Base-by-base conservation (phyloP, 306 rosid species). In the Pyrus bretschneideri region DNA sequence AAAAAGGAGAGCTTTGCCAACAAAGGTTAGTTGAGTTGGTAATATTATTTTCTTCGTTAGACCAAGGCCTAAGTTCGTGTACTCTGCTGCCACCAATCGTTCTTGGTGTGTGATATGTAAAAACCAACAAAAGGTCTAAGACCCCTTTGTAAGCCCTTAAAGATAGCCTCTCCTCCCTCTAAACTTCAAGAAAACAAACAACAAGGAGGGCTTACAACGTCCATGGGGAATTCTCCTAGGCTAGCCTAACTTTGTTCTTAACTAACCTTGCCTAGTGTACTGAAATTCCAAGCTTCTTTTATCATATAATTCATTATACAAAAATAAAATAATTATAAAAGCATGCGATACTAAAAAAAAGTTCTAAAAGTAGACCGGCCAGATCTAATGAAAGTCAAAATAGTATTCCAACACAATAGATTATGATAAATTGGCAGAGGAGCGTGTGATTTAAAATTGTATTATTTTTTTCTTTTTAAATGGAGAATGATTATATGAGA, bases 121-220 rank as follows among this genome's bases (percentile, higher is more conserved):
- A 38, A 38, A 38, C 10, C 10, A 38, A 38, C 0, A 6, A 38
- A 1, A 2, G 9, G 2, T 35, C 40, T 35, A 35, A 35, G 40
- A 35, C 40, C 2, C 40, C 9, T 6, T 35, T 6, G 1, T 35
- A 35, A 6, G 40, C 40, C 40, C 40, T 7, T 9, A 35, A 35
- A 6, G 0, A 35, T 6, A 35, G 0, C 2, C 40, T 35, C 40
- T 2, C 40, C 40, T 6, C 9, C 9, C 9, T 0, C 38, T 1
- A 33, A 33, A 38, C 42, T 38, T 38, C 0, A 3, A 33, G 6
- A 2, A 31, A 4, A 31, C 35, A 31, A 31, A 31, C 5, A 31
- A 31, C 21, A 21, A 6, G 25, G 70, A 31, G 67, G 35, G 72
- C 38, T 38, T 79, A 81, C 74, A 72, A 72, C 67, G 8, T 17